Percentiles rank a stretch among this genome's conserved stretches.
Conservation (phyloP, 148 eudicot genomes). For the Chenopodium formosanum region DNA sequence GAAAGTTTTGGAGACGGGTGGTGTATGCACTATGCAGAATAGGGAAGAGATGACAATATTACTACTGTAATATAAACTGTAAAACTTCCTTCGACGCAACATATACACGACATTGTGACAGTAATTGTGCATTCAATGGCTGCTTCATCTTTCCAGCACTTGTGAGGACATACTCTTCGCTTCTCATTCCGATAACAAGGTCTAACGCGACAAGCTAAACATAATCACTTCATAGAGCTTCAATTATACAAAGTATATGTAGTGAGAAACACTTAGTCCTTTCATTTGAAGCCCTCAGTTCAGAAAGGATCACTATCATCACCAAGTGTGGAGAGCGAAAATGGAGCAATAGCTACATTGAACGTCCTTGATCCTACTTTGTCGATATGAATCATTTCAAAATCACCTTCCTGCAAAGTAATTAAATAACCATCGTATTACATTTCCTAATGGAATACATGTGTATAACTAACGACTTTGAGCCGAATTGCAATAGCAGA, state of each 20-base stretch:
- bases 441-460: background rate
- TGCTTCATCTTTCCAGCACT: background rate
- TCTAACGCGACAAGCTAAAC: background rate
- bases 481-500: background rate
- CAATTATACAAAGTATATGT: background rate
- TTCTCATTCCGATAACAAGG: background rate
- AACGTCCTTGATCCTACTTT: slow-evolving; percentile 66
- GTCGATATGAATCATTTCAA: slow-evolving; percentile 94
- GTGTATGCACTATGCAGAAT: too few species aligned
- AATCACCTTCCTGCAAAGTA: slow-evolving; percentile 74
- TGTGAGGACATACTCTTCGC: background rate
- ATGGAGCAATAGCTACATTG: slow-evolving; percentile 88
- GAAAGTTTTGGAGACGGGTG: too few species aligned
- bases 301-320: slow-evolving; percentile 62
- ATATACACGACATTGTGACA: background rate
- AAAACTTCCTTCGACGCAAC: background rate
- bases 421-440: background rate
- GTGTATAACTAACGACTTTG: background rate
- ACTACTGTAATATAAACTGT: background rate
- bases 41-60: too few species aligned
- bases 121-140: background rate
- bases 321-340: slow-evolving; percentile 72
- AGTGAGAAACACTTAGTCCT: background rate
- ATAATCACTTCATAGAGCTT: background rate
- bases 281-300: slow-evolving; percentile 12